Base-by-base conservation (phyloP, 2,329 filamentous ascomycete species). In the Tothia fuscella region DNA sequence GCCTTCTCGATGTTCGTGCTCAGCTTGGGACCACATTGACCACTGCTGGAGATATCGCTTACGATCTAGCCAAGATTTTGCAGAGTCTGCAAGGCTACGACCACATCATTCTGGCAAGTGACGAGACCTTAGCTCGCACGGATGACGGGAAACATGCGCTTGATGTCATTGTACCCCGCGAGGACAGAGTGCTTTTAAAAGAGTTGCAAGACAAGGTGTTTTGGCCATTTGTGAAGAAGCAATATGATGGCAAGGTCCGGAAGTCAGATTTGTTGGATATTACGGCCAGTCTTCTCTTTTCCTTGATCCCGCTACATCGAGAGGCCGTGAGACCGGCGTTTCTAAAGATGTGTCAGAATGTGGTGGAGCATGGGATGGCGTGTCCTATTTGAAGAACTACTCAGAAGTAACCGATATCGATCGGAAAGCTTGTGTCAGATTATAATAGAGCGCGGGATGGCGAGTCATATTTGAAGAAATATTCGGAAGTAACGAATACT, bases 21-120 rank as follows among this genome's bases (percentile, higher is more conserved):
- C 53, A 54, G 42, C 49, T 53, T n/a, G 50, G 51, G 16, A 48
- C 49, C 29, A 49, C 45, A 2, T 43, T 57, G 3, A 57, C 55
- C 6, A 42, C 49, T 3, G 52, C 53, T 34, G 55, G 54, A 22
- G 54, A 57, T 41, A 49, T 56, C 31, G 45, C 55, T 44, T 56
- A 56, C 47, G 55, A 57, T 38, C 49, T 57, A 3, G 53, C 49
- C 42, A 57, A 57, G 48, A 53, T 56, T 3, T 45, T 56, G 14
- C 54, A 57, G 45, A 52, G 49, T 4, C 51, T 57, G 7, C 53
- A 50, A 33, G 55, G 55, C 13, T 56, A 56, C 42, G 55, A 56
- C 38, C 52, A 57, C 48, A 43, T 56, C 41, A 46, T 56, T 12
- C 52, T 56, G 33, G 45, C 52, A 44, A 43, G 42, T 36, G 50